Conservation (phyloP, 768 basidiomycete species). For the Chiua virens region DNA sequence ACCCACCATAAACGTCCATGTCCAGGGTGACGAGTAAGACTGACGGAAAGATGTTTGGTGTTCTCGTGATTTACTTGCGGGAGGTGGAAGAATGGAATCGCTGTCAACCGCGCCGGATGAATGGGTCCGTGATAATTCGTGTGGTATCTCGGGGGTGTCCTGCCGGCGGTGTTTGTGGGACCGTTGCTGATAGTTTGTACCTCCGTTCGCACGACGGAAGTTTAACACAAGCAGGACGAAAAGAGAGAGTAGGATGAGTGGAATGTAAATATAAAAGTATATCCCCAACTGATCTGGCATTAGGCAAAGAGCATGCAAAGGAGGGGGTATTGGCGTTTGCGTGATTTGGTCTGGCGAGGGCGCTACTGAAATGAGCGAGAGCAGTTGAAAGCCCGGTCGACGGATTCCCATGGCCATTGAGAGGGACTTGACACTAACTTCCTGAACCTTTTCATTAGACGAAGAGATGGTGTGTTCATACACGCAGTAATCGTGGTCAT, state of each 20-base stretch:
- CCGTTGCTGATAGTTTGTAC: slow-evolving; percentile 6
- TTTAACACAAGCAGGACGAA: slow-evolving; percentile 39
- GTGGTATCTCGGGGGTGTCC: slow-evolving; percentile 4
- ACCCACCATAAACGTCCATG: slow-evolving; percentile 26
- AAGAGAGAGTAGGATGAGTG: slow-evolving; percentile 62
- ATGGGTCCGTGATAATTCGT: slow-evolving; percentile 10
- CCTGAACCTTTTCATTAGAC: slow-evolving; percentile 42
- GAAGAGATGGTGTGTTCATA: slow-evolving; percentile 47
- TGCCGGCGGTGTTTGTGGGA: slow-evolving; percentile 6
- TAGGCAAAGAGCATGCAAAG: slow-evolving; percentile 63
- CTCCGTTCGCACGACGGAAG: slow-evolving; percentile 14
- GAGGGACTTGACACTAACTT: slow-evolving; percentile 87
- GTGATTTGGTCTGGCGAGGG: slow-evolving; percentile 30
- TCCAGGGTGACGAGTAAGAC: slow-evolving; percentile 15
- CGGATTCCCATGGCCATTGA: slow-evolving; percentile 88
- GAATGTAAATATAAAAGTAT: slow-evolving; percentile 72
- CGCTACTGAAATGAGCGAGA: slow-evolving; percentile 60
- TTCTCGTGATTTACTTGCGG: slow-evolving; percentile 15
- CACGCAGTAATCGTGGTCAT: slow-evolving; percentile 96
- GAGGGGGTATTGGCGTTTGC: slow-evolving; percentile 31
- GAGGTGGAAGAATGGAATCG: slow-evolving; percentile 17
- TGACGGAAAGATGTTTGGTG: slow-evolving; percentile 7
- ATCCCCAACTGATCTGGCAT: slow-evolving; percentile 85
- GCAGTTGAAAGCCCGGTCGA: slow-evolving; percentile 85
- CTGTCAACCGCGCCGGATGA: slow-evolving; percentile 2